Conservation (phyloP, 2,329 filamentous ascomycete species). For the Talaromyces sp. region DNA sequence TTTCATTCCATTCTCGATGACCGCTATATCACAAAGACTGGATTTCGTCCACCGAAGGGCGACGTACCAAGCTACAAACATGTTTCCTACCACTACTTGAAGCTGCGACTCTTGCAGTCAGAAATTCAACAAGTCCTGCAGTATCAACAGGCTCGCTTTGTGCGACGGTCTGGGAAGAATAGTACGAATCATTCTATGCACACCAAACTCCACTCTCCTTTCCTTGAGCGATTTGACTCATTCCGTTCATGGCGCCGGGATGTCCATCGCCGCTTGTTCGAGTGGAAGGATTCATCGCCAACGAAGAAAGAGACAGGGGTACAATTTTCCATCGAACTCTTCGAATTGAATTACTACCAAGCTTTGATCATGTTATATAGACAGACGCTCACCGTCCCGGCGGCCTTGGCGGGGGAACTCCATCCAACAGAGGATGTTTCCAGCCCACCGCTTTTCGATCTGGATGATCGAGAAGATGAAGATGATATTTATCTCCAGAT, state of each 20-base stretch:
- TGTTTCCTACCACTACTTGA: slow-evolving; percentile 88
- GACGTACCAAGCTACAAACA: slow-evolving; percentile 77
- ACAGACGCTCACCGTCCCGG: slow-evolving; percentile 80
- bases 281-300: slow-evolving; percentile 83
- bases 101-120: slow-evolving; percentile 80
- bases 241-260: slow-evolving; percentile 86
- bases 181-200: slow-evolving; percentile 67
- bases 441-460: slow-evolving; percentile 47
- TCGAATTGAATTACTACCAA: slow-evolving; percentile 97
- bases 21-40: slow-evolving; percentile 73
- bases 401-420: slow-evolving; percentile 75
- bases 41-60: slow-evolving; percentile 61
- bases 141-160: slow-evolving; percentile 80
- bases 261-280: slow-evolving; percentile 73
- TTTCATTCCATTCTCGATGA: slow-evolving; percentile 88
- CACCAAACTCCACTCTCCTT: slow-evolving; percentile 74
- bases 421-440: slow-evolving; percentile 55
- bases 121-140: slow-evolving; percentile 93
- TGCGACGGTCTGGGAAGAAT: slow-evolving; percentile 61
- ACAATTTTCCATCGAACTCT: slow-evolving; percentile 79
- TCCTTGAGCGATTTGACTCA: slow-evolving; percentile 74
- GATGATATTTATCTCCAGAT: slow-evolving; percentile 91
- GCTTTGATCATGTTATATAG: slow-evolving; percentile 93
- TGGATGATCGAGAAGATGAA: slow-evolving; percentile 61
- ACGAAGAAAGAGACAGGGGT: slow-evolving; percentile 76